Evolutionary conservation across 192 early-diverging fungal genomes (phyloP), one percentile per base, ranked within the genome.

Genomic region (Jimgerdemannia lactiflua): DNA sequence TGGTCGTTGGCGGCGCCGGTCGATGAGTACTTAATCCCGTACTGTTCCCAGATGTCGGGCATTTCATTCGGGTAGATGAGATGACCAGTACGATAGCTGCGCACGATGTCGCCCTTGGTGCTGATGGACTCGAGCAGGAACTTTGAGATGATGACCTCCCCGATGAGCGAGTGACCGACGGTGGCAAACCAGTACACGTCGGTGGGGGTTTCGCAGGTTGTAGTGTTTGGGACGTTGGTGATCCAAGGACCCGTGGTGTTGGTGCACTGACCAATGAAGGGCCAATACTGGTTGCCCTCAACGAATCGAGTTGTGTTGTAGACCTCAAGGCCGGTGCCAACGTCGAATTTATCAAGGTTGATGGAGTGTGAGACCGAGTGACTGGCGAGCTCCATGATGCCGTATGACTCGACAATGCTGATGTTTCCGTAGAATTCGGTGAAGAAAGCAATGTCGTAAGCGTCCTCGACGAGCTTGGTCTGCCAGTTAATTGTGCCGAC

Each of bases 201-300:
- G 40, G 68, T 78, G 18, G 71, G 76, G 0, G 76, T 78, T 0
- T 73, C 66, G 49, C 76, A 78, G n/a, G 9, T 39, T 3, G 76
- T 78, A 10, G 76, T 63, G 14, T 18, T 41, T 2, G 76, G 76
- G 72, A 78, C 39, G 3, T n/a, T 59, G 4, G 76, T 78, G 3
- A n/a, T 49, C 69, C 68, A 77, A 39, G 18, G 65, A 9, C 71
- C 76, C 3, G 70, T 77, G 44, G 10, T 67, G 44, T 68, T 78
- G 2, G 19, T 68, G 71, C 76, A 78, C n/a, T 78, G 29, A n/a
- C 76, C 76, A 74, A 78, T 73, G 76, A 78, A 78, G 0, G 76
- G 76, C 65, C 67, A 78, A 44, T 78, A 78, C 39, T 71, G 70
- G 17, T 65, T 67, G n/a, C 64, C 64, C 18, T 74, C 71, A 4